phyloP scores from a whole-genome alignment of 768 basidiomycete genomes.

The Amanita inopinata region DNA sequence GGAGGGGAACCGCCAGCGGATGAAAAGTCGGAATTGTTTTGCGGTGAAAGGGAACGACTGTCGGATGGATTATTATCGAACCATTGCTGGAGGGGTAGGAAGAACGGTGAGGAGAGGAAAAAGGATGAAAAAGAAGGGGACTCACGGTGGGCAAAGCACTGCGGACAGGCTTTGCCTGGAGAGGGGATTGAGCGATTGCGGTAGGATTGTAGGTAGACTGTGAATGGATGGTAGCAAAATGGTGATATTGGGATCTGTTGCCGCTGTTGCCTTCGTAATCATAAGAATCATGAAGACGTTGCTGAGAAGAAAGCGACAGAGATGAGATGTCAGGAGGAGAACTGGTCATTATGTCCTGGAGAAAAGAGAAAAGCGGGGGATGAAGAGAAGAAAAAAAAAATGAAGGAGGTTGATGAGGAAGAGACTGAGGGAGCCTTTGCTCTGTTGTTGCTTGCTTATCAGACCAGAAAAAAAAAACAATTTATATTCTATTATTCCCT shows the following conservation, averaged over 20 bases:
- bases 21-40: conserved; percentile 84
- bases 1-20: conserved; percentile 81
- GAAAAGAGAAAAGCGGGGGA: conserved; percentile 20
- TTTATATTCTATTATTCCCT: not conserved
- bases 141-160: conserved; percentile 67
- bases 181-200: conserved; percentile 48
- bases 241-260: conserved; percentile 49
- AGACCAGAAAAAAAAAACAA: not conserved
- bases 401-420: conserved; percentile 18
- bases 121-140: conserved; percentile 17
- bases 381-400: too few relatives aligned
- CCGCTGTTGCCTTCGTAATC: conserved; percentile 62
- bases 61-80: conserved; percentile 65
- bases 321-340: conserved; percentile 75
- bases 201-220: conserved; percentile 50
- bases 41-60: conserved; percentile 72
- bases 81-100: conserved; percentile 59
- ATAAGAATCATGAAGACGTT: conserved; percentile 81
- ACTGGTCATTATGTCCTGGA: conserved; percentile 56
- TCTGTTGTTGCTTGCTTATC: conserved; percentile 25
- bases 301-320: conserved; percentile 64
- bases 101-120: conserved; percentile 13
- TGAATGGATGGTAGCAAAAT: conserved; percentile 56
- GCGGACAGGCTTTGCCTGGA: conserved; percentile 67
- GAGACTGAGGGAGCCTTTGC: conserved; percentile 16